These are phyloP conservation scores for Pyrenochaeta sp. DNA, from an alignment of 2,329 filamentous ascomycete genomes.

Conservation along the genomic window DNA sequence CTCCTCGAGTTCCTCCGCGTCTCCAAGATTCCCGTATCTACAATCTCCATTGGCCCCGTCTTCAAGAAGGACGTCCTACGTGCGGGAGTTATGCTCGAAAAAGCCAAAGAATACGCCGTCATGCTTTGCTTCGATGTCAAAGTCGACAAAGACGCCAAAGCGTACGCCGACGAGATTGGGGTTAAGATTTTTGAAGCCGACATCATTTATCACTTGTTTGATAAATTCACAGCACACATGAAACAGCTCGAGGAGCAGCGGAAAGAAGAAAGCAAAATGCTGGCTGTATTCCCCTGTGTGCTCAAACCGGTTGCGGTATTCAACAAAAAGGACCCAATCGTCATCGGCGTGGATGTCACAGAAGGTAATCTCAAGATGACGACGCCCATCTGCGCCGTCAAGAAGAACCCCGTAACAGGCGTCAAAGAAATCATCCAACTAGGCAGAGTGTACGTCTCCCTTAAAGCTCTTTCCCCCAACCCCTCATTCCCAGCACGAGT, in stretches of 20 bases:
- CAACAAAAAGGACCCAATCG: conserved; percentile 97
- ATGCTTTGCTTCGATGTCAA: conserved; percentile 99
- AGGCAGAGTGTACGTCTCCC: conserved; percentile 84
- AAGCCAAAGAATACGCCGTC: conserved; percentile 92
- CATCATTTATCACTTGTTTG: conserved; percentile 99
- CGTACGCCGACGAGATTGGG: conserved; percentile 90
- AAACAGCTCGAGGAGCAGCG: conserved; percentile 83
- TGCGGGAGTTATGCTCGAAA: conserved; percentile 94
- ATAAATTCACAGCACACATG: conserved; percentile 96
- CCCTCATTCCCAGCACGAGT: conserved; percentile 63
- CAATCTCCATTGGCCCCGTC: conserved; percentile 96
- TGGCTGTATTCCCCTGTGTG: conserved; percentile 97
- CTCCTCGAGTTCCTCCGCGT: conserved; percentile 94
- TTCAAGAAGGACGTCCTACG: conserved; percentile 98
- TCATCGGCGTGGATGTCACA: conserved; percentile 93
- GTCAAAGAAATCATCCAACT: conserved; percentile 84
- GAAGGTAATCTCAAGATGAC: conserved; percentile 87
- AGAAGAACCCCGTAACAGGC: conserved; percentile 78
- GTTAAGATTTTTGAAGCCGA: conserved; percentile 99
- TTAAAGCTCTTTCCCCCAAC: too few species aligned
- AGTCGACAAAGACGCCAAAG: conserved; percentile 93
- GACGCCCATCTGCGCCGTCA: conserved; percentile 89
- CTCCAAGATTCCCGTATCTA: conserved; percentile 96
- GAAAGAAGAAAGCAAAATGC: conserved; percentile 94
- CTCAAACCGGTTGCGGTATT: conserved; percentile 90